phyloP scores from a whole-genome alignment of 169 alveolate genomes.

The Cryptosporidium canis region DNA sequence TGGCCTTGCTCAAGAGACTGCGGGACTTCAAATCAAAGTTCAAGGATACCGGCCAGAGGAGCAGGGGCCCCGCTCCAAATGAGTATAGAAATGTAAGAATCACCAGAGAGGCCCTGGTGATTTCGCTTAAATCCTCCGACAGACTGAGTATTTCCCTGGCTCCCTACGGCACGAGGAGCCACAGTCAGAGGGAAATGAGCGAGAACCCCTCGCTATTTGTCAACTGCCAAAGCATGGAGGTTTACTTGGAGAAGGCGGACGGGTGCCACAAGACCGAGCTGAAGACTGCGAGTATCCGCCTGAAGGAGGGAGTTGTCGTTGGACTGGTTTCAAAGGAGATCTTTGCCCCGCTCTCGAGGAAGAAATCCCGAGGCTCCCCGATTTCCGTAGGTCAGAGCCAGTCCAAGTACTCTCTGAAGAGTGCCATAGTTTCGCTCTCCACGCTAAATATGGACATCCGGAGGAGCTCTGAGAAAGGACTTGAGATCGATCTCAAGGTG shows the following conservation, averaged over 20 bases:
- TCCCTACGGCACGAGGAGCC: neutral
- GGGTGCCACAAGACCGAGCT: neutral
- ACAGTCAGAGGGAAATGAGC: neutral
- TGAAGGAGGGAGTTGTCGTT: neutral
- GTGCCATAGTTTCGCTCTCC: neutral
- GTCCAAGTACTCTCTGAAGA: neutral
- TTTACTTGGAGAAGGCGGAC: neutral
- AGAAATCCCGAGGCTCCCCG: neutral
- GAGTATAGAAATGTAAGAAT: neutral
- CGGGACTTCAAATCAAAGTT: neutral
- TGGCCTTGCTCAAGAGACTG: neutral
- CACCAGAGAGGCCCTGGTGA: neutral
- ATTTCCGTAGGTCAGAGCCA: neutral
- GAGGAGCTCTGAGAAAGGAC: neutral
- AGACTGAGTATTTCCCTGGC: neutral
- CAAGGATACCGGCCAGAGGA: neutral
- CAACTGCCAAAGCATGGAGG: slow-evolving; percentile 10
- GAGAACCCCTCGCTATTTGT: slow-evolving; percentile 18
- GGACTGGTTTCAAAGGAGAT: neutral
- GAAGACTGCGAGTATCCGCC: neutral
- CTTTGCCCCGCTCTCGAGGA: neutral
- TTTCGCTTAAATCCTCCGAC: neutral
- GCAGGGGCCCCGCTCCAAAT: neutral
- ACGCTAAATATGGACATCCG: neutral
- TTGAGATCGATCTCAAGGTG: neutral